Percentiles rank a stretch among this genome's conserved stretches.
phyloP scores from a whole-genome alignment of 2,329 filamentous ascomycete genomes.

The Lachnellula hyalina region DNA sequence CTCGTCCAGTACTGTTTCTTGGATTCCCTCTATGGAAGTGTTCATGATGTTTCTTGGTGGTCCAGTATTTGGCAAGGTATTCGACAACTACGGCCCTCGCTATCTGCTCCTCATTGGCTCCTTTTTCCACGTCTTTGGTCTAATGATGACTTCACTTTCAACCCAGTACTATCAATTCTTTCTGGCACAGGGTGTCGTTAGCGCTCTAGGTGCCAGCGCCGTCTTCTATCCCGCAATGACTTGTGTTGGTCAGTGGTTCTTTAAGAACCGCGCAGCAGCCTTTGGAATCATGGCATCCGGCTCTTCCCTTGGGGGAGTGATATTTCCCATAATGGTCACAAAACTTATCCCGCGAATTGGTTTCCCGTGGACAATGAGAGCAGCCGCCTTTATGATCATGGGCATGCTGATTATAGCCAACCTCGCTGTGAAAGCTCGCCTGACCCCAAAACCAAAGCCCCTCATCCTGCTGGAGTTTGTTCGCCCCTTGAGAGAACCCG shows the following conservation, averaged over 20 bases:
- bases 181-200: slow-evolving; percentile 42
- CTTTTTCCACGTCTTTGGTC: slow-evolving; percentile 52
- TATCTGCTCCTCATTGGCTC: slow-evolving; percentile 48
- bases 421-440: slow-evolving; percentile 46
- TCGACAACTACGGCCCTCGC: slow-evolving; percentile 55
- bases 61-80: slow-evolving; percentile 57
- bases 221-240: slow-evolving; percentile 41
- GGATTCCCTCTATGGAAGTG: slow-evolving; percentile 53
- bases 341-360: slow-evolving; percentile 48
- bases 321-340: slow-evolving; percentile 57
- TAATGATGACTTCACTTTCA: slow-evolving; percentile 59
- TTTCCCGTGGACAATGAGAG: slow-evolving; percentile 53
- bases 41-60: slow-evolving; percentile 51
- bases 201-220: slow-evolving; percentile 40
- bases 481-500: slow-evolving; percentile 34
- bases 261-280: slow-evolving; percentile 42
- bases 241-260: slow-evolving; percentile 43
- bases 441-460: slow-evolving; percentile 36
- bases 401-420: slow-evolving; percentile 46
- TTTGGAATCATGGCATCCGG: slow-evolving; percentile 45
- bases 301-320: slow-evolving; percentile 47
- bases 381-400: slow-evolving; percentile 51
- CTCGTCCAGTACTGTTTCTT: slow-evolving; percentile 52
- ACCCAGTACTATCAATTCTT: slow-evolving; percentile 50
- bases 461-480: slow-evolving; percentile 33